Conservation (phyloP, 208 protist genomes). For the Acanthamoeba polyphaga region DNA sequence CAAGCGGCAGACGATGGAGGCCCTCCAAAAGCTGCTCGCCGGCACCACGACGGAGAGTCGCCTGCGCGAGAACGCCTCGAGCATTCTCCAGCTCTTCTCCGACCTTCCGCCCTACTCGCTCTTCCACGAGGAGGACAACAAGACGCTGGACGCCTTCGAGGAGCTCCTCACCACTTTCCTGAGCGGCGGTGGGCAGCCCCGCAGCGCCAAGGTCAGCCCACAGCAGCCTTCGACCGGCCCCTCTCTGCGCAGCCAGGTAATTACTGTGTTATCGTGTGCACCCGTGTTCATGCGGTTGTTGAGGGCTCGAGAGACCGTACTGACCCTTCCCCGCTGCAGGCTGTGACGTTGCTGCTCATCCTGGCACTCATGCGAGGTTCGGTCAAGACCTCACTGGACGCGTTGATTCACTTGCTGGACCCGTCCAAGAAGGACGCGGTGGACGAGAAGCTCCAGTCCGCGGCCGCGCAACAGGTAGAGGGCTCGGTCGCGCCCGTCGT, state of each 20-base stretch:
- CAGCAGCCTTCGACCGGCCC: background rate
- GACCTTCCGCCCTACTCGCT: constrained; percentile 7
- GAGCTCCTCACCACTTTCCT: constrained; percentile 17
- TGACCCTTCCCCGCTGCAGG: background rate
- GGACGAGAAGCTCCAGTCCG: background rate
- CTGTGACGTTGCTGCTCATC: constrained; percentile 4
- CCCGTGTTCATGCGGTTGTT: too few species aligned
- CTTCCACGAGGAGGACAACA: constrained; percentile 28
- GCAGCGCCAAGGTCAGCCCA: constrained; percentile 21
- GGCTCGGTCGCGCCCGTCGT: background rate
- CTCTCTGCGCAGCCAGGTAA: constrained; percentile 14
- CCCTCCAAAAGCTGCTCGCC: background rate
- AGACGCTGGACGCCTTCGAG: constrained; percentile 24
- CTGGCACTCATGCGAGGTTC: constrained; percentile 33
- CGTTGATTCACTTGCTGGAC: constrained; percentile 9
- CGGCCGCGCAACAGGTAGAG: background rate
- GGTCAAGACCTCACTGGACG: background rate
- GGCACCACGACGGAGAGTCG: background rate
- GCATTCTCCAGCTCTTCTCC: constrained; percentile 33
- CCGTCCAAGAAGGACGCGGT: background rate
- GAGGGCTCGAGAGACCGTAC: background rate
- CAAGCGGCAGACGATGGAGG: constrained; percentile 26
- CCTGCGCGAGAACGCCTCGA: constrained; percentile 24
- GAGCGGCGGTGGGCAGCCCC: background rate
- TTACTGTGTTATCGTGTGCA: background rate